Base-by-base conservation (phyloP, 768 basidiomycete species). In the Kwoniella pini region DNA sequence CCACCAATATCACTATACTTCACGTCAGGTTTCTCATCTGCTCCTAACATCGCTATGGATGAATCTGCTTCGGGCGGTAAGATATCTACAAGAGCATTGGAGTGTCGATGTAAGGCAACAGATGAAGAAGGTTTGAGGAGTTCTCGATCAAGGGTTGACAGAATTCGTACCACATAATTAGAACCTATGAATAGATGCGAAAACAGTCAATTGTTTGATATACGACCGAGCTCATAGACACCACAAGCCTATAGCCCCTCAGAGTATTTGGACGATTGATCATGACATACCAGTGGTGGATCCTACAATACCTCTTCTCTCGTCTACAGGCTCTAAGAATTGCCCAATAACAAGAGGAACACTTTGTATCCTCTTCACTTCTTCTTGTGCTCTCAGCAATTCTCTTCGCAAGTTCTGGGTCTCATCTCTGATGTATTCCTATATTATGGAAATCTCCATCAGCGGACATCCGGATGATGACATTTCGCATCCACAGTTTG, bases 261-360 rank as follows among this genome's bases (percentile, higher is more conserved):
- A 36, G 7, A 36, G 33, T 7, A 36, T 36, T 9, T 31, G 26
- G 10, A 44, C 24, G 38, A n/a, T n/a, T n/a, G n/a, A 24, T 27
- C 22, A 44, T 36, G n/a, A 65, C 74, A 22, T 26, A 79, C 79
- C 79, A 3, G 96, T 98, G 0, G 96, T 99, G 13, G 90, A 93
- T 48, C 94, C 95, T 19, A 98, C 96, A 67, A 99, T 99, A 63
- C 88, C 92, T 15, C 95, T 92, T 70, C 88, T 87, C 78, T 97
- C 91, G 82, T 99, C 96, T 77, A 99, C 97, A 52, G 96, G 89
- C 81, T 99, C 96, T 33, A 98, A 85, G 82, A 99, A 99, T 79
- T 99, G 96, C 57, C 96, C 96, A 73, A 99, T 99, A 76, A 99
- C 96, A 15, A 99, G 87, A 0, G 96, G 96, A 5, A 99, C 96